Percentiles rank a stretch among this genome's conserved stretches.
These are phyloP conservation scores for Leishmania major DNA, from an alignment of 208 protist genomes.

Conservation along the genomic window DNA sequence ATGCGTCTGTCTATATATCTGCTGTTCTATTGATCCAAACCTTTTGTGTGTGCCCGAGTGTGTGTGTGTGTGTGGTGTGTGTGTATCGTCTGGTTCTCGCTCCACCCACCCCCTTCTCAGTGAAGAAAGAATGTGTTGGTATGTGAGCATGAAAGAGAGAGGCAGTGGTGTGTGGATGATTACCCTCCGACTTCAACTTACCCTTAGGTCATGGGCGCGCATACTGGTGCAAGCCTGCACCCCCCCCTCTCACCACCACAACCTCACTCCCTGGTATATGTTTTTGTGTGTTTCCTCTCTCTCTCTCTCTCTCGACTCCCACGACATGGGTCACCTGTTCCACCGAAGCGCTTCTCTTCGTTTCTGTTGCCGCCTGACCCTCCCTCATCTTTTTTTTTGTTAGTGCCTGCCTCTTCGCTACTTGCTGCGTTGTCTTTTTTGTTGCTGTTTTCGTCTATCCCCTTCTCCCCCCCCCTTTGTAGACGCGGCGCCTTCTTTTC, in stretches of 20 bases:
- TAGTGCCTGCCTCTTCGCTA: background rate
- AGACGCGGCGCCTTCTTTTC: background rate
- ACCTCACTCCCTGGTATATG: background rate
- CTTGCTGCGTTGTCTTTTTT: background rate
- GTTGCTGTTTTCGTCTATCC: background rate
- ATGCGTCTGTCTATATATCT: too few species aligned
- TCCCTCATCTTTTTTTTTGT: background rate
- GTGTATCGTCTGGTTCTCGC: background rate
- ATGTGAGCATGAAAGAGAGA: background rate
- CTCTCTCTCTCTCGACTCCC: background rate
- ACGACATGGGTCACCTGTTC: background rate
- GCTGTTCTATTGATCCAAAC: too few species aligned
- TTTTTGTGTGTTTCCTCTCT: background rate
- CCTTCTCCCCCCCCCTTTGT: background rate
- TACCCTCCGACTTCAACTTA: background rate
- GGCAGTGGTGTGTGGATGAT: background rate
- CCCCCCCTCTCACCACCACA: background rate
- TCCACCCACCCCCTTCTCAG: background rate
- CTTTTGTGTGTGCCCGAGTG: too few species aligned
- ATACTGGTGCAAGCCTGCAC: background rate
- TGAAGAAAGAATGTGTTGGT: background rate
- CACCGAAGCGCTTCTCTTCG: background rate
- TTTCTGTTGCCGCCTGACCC: background rate
- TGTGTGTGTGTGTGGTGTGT: background rate
- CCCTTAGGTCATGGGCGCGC: background rate